Evolutionary conservation across 2,329 filamentous ascomycete genomes (phyloP), one percentile per base, ranked within the genome.

Genomic region (Ophiocordyceps camponoti-floridani): DNA sequence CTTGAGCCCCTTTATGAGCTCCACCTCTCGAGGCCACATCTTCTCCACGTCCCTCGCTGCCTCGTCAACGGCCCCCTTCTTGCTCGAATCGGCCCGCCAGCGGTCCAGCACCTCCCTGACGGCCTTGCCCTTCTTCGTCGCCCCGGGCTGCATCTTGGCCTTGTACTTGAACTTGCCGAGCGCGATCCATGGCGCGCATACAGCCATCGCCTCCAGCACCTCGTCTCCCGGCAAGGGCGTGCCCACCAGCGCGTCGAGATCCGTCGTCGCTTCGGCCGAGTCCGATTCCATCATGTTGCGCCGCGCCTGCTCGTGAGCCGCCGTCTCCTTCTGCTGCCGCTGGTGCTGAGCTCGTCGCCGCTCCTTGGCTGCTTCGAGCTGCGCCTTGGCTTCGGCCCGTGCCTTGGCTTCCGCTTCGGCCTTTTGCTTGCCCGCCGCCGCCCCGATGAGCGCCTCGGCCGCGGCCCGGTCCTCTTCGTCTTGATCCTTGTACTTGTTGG

Each of bases 51-150:
- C 80, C 44, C 64, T 60, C 35, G 68, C 65, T 46, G 64, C 63
- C 56, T 81, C 77, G 55, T 84, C 79, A 1, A 82, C 58, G 23
- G 72, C 71, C 6, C 69, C 69, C 56, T 73, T 78, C 56, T 65
- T 70, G 9, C 56, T 60, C 7, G 77, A 74, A 43, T 78, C 85
- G 18, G 69, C 62, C 50, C 81, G 72, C 88, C 89, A 95, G 47
- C 75, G 73, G 43, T 80, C 77, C n/a, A 96, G 62, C 30, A 96
- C 81, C 62, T 96, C 89, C 58, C 84, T 85, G 42, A 94, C 78
- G 0, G 87, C 88, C 59, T 95, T 96, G 10, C 91, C 89, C 65
- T 94, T 94, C 70, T 96, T 98, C 50, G 81, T 73, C 0, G 78
- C 64, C 0, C 91, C 91, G 0, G 91, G 91, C 62, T 96, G 91